phyloP scores from a whole-genome alignment of 2,329 filamentous ascomycete species.

The Ophiosphaerella herpotricha region DNA sequence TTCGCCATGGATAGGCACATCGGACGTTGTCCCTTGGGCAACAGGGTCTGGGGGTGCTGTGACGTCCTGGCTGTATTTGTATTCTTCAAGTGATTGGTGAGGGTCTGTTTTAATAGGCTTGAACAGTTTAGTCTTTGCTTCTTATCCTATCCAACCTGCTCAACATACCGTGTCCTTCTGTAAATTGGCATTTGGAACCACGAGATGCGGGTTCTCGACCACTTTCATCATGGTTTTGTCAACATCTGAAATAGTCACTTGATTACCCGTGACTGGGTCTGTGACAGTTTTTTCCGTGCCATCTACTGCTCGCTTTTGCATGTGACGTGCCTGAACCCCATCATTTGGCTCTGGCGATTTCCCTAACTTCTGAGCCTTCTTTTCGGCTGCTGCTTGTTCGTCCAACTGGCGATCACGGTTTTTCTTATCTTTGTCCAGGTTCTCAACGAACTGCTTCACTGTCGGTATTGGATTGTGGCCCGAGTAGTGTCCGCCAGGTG shows the following conservation, averaged over 20 bases:
- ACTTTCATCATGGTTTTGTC: slow-evolving; percentile 70
- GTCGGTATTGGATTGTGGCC: slow-evolving; percentile 84
- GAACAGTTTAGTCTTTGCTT: slow-evolving; percentile 11
- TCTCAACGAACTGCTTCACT: slow-evolving; percentile 79
- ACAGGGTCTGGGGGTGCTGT: slow-evolving; percentile 90
- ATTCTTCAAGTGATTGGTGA: slow-evolving; percentile 75
- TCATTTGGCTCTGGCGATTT: too few species aligned
- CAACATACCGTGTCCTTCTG: slow-evolving; percentile 67
- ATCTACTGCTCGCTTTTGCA: slow-evolving; percentile 51
- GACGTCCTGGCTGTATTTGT: slow-evolving; percentile 83
- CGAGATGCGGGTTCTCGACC: slow-evolving; percentile 74
- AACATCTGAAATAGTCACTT: slow-evolving; percentile 85
- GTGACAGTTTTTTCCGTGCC: slow-evolving; percentile 66
- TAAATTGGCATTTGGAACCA: slow-evolving; percentile 88
- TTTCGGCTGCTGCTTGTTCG: slow-evolving; percentile 52
- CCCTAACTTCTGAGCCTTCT: slow-evolving; percentile 42
- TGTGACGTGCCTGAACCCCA: slow-evolving; percentile 54
- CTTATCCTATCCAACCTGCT: neutral
- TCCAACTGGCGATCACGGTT: slow-evolving; percentile 75
- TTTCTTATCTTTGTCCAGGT: slow-evolving; percentile 78
- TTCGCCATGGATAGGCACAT: slow-evolving; percentile 93
- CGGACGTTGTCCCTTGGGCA: slow-evolving; percentile 79
- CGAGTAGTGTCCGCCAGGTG: slow-evolving; percentile 74
- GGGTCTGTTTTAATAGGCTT: slow-evolving; percentile 71
- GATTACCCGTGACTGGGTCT: slow-evolving; percentile 84